A percentile compares a stretch with the other conserved stretches of the same genome.
These are phyloP conservation scores for Ophiocordyceps camponoti-saundersi DNA, from an alignment of 2,329 filamentous ascomycete species.

Conservation along the genomic window DNA sequence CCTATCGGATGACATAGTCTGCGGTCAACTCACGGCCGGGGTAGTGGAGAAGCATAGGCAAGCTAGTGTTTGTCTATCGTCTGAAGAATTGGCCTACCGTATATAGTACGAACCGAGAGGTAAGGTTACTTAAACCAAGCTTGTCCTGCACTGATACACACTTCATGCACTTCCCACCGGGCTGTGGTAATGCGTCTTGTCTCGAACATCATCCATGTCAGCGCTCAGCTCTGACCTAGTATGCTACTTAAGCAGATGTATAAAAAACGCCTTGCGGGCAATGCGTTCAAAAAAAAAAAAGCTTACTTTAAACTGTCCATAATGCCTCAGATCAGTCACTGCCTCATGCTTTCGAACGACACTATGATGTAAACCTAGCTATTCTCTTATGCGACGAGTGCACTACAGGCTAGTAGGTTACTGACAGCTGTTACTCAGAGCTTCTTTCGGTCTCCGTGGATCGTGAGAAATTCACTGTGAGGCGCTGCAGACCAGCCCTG, in stretches of 20 bases:
- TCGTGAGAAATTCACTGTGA: too few relatives aligned
- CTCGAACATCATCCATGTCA: neutral
- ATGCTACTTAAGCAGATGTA: too few relatives aligned
- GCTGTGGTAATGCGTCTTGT: neutral
- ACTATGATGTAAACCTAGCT: neutral
- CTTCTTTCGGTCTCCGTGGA: too few relatives aligned
- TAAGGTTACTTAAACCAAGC: neutral
- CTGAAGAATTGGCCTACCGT: neutral
- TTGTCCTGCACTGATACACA: neutral
- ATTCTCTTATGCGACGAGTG: neutral
- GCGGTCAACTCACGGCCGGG: neutral
- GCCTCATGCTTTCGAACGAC: neutral
- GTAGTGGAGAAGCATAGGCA: too few relatives aligned
- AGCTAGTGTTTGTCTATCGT: neutral
- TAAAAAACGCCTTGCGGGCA: neutral
- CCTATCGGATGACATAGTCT: neutral
- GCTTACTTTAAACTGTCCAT: neutral
- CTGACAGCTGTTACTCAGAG: too few relatives aligned
- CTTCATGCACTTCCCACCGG: too few relatives aligned
- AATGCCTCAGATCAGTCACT: neutral
- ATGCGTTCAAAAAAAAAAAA: neutral
- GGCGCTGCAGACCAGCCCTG: too few relatives aligned
- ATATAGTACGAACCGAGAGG: neutral
- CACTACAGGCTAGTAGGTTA: neutral
- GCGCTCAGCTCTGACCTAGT: too few relatives aligned